Evolutionary conservation across 2,329 filamentous ascomycete species (phyloP), one percentile per base, ranked within the genome.

Genomic region (Diaporthe eres): DNA sequence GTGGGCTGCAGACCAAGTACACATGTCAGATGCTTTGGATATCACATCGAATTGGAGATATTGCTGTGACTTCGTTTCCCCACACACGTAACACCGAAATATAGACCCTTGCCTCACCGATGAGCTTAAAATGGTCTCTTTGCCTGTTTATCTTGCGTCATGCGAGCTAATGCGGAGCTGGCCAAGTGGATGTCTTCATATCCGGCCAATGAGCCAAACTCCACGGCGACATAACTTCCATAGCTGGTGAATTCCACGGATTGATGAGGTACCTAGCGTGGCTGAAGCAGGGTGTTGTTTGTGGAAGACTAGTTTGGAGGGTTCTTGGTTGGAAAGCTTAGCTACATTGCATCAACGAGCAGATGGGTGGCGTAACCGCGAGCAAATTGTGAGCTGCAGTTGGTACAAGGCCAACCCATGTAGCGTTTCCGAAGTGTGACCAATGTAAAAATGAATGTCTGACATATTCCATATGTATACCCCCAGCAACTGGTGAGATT

Each of bases 71-170:
- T 15, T 39, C 10, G 49, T 9, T 55, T 19, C 19, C 15, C 2
- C 34, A 28, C 34, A 25, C 2, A 12, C 0, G 9, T 4, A 7
- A 25, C 31, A 42, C 22, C 6, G 28, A 22, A 3, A 28, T 5
- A 39, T 19, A 19, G 34, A 28, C 4, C 49, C 47, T 55, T 42
- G 65, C n/a, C 3, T 39, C 31, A 39, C 15, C 13, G 4, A 37
- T 7, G 65, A 68, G 65, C 65, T 68, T 68, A 68, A 70, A 70
- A 55, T 70, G n/a, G 34, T 8, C n/a, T 55, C 65, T 70, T 70
- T 4, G n/a, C 65, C 4, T 55, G 34, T 42, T 19, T 10, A 4
- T 55, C 22, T 70, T 55, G 49, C 65, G 65, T 34, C 31, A 70
- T 70, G 34, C 47, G 37, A 22, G 49, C 65, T 55, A 70, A 42